phyloP scores from a whole-genome alignment of 768 basidiomycete genomes.

The Flagelloscypha sp. region DNA sequence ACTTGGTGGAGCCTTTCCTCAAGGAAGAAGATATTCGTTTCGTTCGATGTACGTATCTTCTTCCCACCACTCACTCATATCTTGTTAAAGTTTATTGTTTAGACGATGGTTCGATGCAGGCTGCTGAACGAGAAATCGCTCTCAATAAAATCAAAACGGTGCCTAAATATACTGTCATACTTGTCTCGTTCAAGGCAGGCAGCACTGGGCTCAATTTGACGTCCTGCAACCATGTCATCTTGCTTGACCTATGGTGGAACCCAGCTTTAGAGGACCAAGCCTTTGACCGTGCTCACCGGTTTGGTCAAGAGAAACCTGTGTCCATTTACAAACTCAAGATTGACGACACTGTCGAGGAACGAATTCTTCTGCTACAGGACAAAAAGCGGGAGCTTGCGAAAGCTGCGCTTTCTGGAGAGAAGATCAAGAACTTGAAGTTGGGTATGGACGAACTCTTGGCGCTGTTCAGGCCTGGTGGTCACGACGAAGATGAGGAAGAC shows the following conservation, averaged over 20 bases:
- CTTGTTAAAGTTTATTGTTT: constrained; percentile 2
- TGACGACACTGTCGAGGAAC: constrained; percentile 78
- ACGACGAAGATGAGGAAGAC: constrained; percentile 52
- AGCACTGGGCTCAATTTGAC: constrained; percentile 92
- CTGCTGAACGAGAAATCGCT: constrained; percentile 67
- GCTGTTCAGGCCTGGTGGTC: constrained; percentile 55
- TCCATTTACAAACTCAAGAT: constrained; percentile 88
- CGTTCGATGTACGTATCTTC: constrained; percentile 68
- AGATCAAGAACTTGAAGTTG: constrained; percentile 76
- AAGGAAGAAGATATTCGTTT: constrained; percentile 55
- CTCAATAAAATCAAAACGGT: constrained; percentile 64
- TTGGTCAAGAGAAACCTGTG: constrained; percentile 82
- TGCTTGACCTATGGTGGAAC: constrained; percentile 95
- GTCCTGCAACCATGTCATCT: constrained; percentile 88
- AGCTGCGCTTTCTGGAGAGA: constrained; percentile 84
- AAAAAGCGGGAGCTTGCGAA: constrained; percentile 78
- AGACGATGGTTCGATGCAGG: constrained; percentile 88
- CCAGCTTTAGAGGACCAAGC: constrained; percentile 91
- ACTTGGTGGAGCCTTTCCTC: constrained; percentile 83
- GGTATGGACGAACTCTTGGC: constrained; percentile 81
- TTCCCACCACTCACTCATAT: constrained; percentile 5
- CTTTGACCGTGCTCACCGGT: constrained; percentile 84
- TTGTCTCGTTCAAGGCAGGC: constrained; percentile 96
- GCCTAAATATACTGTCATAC: constrained; percentile 57
- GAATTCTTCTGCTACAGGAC: constrained; percentile 88